These are phyloP conservation scores for Codiaeum variegatum DNA, from an alignment of 441 rosid species.

Conservation along the genomic window DNA sequence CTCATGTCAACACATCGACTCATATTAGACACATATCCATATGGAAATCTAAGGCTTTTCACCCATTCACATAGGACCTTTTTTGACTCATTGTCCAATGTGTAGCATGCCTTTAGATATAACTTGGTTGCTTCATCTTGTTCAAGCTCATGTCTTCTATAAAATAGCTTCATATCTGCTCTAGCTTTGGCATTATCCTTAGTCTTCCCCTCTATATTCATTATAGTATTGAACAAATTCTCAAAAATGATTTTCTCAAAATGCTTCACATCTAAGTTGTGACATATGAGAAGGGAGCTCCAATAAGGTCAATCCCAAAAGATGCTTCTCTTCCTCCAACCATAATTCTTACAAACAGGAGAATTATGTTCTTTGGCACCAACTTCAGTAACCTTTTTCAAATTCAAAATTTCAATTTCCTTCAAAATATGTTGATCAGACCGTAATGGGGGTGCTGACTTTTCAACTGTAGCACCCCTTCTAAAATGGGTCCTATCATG, in stretches of 20 bases:
- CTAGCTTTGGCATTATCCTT: background rate
- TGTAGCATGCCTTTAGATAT: no score
- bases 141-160: background rate
- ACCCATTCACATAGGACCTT: background rate
- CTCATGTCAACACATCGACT: background rate
- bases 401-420: background rate
- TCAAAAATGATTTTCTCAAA: no score
- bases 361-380: background rate
- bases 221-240: background rate
- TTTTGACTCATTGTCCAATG: no score
- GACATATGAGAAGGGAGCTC: background rate
- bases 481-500: no score
- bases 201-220: background rate
- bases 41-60: no score
- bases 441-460: no score
- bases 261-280: background rate
- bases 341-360: no score
- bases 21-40: background rate
- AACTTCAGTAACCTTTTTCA: background rate
- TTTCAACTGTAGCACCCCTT: no score
- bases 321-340: background rate
- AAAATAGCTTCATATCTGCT: no score
- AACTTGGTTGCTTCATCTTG: background rate
- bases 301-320: background rate
- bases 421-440: no score